These are phyloP conservation scores for Schizothecium vesticola DNA, from an alignment of 495 filamentous ascomycete genomes.

Conservation along the genomic window DNA sequence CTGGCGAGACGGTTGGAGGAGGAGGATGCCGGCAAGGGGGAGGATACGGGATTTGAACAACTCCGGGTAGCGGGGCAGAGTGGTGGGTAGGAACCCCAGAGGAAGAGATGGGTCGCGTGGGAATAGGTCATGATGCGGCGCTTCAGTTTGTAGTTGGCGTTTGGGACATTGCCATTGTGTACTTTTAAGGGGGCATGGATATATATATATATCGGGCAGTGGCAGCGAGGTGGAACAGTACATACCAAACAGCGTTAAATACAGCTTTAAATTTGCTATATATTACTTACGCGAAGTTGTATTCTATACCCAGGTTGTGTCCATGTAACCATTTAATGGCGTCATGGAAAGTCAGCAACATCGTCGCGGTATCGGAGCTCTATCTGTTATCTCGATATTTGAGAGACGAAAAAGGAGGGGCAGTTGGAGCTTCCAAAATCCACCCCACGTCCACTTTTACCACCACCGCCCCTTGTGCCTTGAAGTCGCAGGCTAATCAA, in stretches of 20 bases:
- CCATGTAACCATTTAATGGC: constrained; percentile 6
- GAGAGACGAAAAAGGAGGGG: constrained; percentile 21
- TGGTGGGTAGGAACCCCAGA: constrained; percentile 30
- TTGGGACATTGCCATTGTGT: background rate
- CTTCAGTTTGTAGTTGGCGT: background rate
- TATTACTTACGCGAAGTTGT: background rate
- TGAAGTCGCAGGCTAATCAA: background rate
- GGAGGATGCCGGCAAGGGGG: constrained; percentile 39
- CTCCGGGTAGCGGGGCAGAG: constrained; percentile 42
- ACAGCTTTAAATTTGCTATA: background rate
- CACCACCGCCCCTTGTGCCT: background rate
- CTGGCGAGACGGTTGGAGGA: constrained; percentile 49
- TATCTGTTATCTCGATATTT: background rate
- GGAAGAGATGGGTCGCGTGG: background rate
- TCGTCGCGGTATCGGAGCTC: constrained; percentile 25
- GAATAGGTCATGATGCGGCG: background rate
- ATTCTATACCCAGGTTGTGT: background rate
- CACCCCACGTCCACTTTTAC: background rate
- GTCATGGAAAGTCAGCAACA: constrained; percentile 15
- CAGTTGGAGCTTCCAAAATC: constrained; percentile 1
- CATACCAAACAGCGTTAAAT: background rate
- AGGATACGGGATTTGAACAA: constrained; percentile 27
- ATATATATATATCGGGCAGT: background rate
- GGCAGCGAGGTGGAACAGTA: background rate
- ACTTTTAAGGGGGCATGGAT: background rate